Percentiles rank a stretch among this genome's conserved stretches.
Conservation (phyloP, 2,329 filamentous ascomycete genomes). For the Stachybotrys elegans region DNA sequence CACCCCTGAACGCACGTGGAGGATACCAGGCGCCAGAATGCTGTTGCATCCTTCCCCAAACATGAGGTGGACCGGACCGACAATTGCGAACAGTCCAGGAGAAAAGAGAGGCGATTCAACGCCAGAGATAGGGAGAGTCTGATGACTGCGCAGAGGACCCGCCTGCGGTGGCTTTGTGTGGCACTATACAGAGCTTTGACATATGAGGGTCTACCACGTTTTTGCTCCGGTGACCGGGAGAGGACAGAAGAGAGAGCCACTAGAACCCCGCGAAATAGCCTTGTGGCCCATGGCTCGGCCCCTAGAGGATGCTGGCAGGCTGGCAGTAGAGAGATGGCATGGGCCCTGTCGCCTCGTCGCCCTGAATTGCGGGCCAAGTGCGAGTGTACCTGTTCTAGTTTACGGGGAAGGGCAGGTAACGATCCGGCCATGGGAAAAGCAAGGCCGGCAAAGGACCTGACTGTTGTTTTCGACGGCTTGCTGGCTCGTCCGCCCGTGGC, state of each 20-base stretch:
- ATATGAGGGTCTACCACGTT: background rate
- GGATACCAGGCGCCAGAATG: background rate
- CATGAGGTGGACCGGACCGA: background rate
- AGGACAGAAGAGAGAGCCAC: conserved; percentile 14
- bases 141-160: too few species aligned
- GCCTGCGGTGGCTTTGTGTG: too few species aligned
- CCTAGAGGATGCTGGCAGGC: conserved; percentile 13
- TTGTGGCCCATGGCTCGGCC: conserved; percentile 24
- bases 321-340: conserved; percentile 6
- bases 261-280: conserved; percentile 22
- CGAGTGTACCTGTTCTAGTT: background rate
- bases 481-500: too few species aligned
- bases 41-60: background rate
- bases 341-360: background rate
- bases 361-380: background rate
- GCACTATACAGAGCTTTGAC: background rate
- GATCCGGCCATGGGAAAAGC: background rate
- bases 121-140: background rate
- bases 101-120: background rate
- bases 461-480: background rate
- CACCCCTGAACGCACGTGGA: background rate
- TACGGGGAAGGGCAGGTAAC: background rate
- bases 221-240: background rate
- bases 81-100: background rate
- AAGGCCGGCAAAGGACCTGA: background rate